These are phyloP conservation scores for Clarireedia paspali DNA, from an alignment of 2,329 filamentous ascomycete species.

Conservation along the genomic window DNA sequence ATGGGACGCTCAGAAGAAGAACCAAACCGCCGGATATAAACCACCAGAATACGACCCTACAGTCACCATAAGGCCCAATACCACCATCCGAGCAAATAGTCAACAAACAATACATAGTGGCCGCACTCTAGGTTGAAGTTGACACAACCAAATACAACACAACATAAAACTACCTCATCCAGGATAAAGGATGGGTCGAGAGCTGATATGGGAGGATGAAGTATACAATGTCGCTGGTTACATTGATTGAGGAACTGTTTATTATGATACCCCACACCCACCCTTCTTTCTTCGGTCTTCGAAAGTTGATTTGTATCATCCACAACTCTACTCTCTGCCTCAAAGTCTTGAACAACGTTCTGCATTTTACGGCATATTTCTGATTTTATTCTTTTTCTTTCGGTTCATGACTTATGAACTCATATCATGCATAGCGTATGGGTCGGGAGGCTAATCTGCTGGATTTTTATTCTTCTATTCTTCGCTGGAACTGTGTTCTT, in stretches of 20 bases:
- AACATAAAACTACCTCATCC: neutral
- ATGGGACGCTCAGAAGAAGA: conserved; percentile 39
- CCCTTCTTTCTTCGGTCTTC: conserved; percentile 2
- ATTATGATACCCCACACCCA: conserved; percentile 9
- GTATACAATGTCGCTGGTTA: neutral
- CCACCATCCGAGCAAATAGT: conserved; percentile 25
- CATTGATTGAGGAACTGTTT: conserved; percentile 2
- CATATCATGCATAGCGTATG: neutral
- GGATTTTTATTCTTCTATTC: neutral
- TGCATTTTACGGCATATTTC: neutral
- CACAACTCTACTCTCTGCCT: conserved; percentile 3
- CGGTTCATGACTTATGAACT: neutral
- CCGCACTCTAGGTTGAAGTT: conserved; percentile 27
- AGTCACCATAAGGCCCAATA: conserved; percentile 24
- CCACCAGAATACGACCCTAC: conserved; percentile 25
- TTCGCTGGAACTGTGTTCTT: neutral
- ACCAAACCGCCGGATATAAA: conserved; percentile 19
- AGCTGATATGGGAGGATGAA: neutral
- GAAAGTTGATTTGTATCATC: conserved; percentile 8
- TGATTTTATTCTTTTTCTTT: neutral
- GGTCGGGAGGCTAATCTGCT: neutral
- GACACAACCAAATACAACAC: neutral
- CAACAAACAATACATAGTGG: conserved; percentile 30
- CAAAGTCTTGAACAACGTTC: neutral
- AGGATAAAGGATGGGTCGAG: neutral